Conservation (phyloP, 2,329 filamentous ascomycete genomes). For the Podosphaera aphanis region DNA sequence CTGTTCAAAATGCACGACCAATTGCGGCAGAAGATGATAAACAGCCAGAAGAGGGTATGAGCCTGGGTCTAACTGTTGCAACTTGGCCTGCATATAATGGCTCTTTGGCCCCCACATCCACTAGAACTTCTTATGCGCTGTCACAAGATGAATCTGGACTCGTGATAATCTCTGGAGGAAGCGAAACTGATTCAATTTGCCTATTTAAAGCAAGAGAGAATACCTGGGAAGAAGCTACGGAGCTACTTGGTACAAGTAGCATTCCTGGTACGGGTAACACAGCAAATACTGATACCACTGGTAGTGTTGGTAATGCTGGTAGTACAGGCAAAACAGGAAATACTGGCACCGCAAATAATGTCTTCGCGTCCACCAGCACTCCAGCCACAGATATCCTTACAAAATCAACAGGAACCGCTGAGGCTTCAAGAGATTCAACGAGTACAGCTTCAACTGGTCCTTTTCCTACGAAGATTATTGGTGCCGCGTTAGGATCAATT, state of each 20-base stretch:
- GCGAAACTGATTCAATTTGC: slow-evolving; percentile 33
- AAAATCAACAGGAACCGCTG: slow-evolving; percentile 7
- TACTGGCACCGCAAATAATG: too few relatives aligned
- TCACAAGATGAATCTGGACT: slow-evolving; percentile 37
- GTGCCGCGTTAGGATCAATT: slow-evolving; percentile 62
- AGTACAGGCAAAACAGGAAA: too few relatives aligned
- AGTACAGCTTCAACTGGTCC: slow-evolving; percentile 12
- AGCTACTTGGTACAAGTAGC: slow-evolving; percentile 4
- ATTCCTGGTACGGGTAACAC: slow-evolving; percentile 8
- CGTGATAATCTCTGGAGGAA: slow-evolving; percentile 61
- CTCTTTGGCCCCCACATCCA: slow-evolving; percentile 41
- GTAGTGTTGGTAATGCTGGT: too few relatives aligned
- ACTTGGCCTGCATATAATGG: slow-evolving; percentile 63
- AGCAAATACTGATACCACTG: not conserved
- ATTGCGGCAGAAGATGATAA: slow-evolving; percentile 12
- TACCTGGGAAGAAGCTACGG: slow-evolving; percentile 50
- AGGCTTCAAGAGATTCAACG: slow-evolving; percentile 2
- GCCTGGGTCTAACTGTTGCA: slow-evolving; percentile 28
- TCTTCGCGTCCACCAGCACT: too few relatives aligned
- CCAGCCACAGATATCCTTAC: slow-evolving; percentile 7
- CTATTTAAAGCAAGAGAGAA: slow-evolving; percentile 61
- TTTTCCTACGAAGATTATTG: slow-evolving; percentile 39
- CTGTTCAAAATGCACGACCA: slow-evolving; percentile 23
- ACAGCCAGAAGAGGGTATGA: slow-evolving; percentile 3
- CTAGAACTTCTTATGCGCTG: slow-evolving; percentile 45